phyloP scores from a whole-genome alignment of 108 stramenopile genomes.

The Cyclotella cryptica region DNA sequence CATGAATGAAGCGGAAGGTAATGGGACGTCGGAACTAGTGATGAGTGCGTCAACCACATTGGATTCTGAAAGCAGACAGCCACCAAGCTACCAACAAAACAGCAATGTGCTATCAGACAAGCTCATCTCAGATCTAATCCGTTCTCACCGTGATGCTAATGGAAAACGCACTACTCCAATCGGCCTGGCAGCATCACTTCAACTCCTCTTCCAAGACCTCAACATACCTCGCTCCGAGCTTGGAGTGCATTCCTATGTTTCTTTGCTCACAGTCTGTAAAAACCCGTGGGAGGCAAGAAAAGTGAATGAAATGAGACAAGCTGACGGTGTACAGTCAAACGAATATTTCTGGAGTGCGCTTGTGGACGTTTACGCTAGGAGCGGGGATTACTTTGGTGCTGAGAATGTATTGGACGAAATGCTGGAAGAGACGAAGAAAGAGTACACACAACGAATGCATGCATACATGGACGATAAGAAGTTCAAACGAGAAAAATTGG shows the following conservation, averaged over 20 bases:
- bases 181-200: conserved; percentile 69
- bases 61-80: background rate
- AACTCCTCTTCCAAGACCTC: conserved; percentile 68
- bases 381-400: conserved; percentile 83
- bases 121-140: conserved; percentile 66
- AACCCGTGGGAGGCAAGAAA: conserved; percentile 81
- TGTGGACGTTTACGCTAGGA: conserved; percentile 83
- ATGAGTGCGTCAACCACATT: conserved; percentile 16
- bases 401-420: conserved; percentile 77
- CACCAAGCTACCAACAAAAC: background rate
- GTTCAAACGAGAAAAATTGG: conserved; percentile 15
- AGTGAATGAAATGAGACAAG: conserved; percentile 71
- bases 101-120: conserved; percentile 55
- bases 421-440: conserved; percentile 45
- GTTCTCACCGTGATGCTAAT: conserved; percentile 81
- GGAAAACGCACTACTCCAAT: conserved; percentile 75
- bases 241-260: conserved; percentile 69
- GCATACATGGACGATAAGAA: background rate
- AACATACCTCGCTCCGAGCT: conserved; percentile 66
- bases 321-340: conserved; percentile 58
- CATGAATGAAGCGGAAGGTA: too few species aligned
- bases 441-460: conserved; percentile 24
- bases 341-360: conserved; percentile 81
- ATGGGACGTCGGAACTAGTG: too few species aligned
- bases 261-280: conserved; percentile 72